Evolutionary conservation across 2,329 filamentous ascomycete genomes (phyloP).

Genomic region (Gnomoniopsis smithogilvyi): DNA sequence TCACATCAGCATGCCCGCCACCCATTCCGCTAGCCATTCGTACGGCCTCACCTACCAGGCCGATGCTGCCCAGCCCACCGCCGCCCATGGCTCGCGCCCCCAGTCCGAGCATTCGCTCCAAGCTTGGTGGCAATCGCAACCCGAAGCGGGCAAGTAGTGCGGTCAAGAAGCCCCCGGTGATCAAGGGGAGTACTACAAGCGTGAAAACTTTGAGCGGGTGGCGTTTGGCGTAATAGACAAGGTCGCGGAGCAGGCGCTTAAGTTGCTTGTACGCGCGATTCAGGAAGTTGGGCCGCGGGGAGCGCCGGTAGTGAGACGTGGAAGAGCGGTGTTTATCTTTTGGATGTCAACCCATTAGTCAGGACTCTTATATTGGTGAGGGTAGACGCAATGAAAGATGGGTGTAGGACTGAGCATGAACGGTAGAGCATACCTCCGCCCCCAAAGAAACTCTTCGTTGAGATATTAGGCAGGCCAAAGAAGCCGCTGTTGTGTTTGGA

Average conservation of each 20-base stretch:
- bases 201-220: conserved; percentile 87
- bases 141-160: conserved; percentile 78
- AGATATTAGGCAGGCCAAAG: conserved; percentile 43
- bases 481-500: conserved; percentile 39
- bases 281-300: conserved; percentile 77
- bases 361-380: background rate
- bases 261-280: conserved; percentile 71
- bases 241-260: conserved; percentile 74
- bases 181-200: conserved; percentile 80
- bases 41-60: conserved; percentile 53
- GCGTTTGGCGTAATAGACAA: conserved; percentile 75
- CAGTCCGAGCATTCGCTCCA: conserved; percentile 58
- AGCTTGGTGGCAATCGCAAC: conserved; percentile 64
- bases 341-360: conserved; percentile 23
- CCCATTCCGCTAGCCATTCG: conserved; percentile 44
- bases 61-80: conserved; percentile 33
- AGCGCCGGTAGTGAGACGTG: conserved; percentile 71
- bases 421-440: conserved; percentile 32
- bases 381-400: background rate
- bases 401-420: background rate
- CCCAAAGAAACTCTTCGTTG: conserved; percentile 45
- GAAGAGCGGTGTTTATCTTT: conserved; percentile 18
- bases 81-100: conserved; percentile 48
- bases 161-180: conserved; percentile 78
- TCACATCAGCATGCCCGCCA: conserved; percentile 20